Base-by-base conservation (phyloP, 805 yeast genomes). In the Yamadazyma tumulicola region DNA sequence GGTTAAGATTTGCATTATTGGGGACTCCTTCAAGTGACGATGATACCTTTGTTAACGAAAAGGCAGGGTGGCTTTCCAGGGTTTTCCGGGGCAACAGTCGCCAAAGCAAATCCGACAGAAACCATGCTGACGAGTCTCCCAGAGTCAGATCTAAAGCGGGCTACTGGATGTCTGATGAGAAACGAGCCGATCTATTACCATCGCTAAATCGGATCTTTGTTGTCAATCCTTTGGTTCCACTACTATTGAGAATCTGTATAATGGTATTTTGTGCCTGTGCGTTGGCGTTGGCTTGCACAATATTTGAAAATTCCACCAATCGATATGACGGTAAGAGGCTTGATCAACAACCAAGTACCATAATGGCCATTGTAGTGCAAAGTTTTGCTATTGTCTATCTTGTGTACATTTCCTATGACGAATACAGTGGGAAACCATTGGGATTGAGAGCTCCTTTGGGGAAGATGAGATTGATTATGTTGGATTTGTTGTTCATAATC, bases 331-430 rank as follows among this genome's bases (percentile, higher is more conserved):
- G 57, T 3, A 42, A 48, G 12, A 52, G 61, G 9, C 59, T 85
- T 6, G 65, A 72, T 6, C 95, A 85, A 52, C 88, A 85, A 51
- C 83, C 98, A 12, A 81, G 95, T 47, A 85, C 97, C 0, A 79
- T 89, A 29, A 87, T 93, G 95, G 93, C 97, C 3, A 74, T 93
- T 2, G 79, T 79, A 34, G 95, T 91, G 4, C 91, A 88, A 51
- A 66, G 86, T 19, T 67, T 79, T 42, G 95, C 96, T 3, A 60
- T 86, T 17, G 72, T 77, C 0, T 93, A 93, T 54, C 71, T 88
- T 37, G 60, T 80, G 3, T 88, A 85, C 57, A 85, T 91, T 55
- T 79, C 95, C 2, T 79, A 78, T 50, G 97, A 93, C 57, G 98
- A 93, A 58, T 91, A 86, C 58, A 74, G 81, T 16, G 94, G 96